Percentiles rank a stretch among this genome's conserved stretches.
These are phyloP conservation scores for Paramecium tetraurelia DNA, from an alignment of 73 alveolate genomes.

Conservation along the genomic window DNA sequence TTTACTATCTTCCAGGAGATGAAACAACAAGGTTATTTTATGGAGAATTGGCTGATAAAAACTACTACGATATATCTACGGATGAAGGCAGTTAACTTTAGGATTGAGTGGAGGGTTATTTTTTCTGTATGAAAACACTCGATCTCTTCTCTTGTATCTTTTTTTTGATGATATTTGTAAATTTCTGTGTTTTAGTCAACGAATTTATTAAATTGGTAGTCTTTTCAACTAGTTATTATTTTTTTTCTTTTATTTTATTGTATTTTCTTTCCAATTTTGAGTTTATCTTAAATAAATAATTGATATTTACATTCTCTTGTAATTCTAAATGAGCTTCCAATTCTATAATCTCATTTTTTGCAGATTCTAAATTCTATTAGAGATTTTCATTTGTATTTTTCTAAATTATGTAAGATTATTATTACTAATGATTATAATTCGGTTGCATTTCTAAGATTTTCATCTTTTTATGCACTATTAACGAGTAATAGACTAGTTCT, in stretches of 20 bases:
- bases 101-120: background rate
- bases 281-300: background rate
- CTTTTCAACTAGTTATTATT: background rate
- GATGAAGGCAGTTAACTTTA: background rate
- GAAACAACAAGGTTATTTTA: background rate
- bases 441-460: background rate
- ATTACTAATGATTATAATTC: background rate
- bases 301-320: background rate
- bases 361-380: background rate
- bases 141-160: background rate
- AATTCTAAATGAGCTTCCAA: background rate
- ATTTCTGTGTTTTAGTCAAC: background rate
- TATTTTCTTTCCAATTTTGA: background rate
- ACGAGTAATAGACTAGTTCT: background rate
- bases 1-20: background rate
- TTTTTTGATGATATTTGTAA: slow-evolving; percentile 25
- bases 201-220: background rate
- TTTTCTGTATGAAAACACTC: background rate
- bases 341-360: background rate
- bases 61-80: background rate
- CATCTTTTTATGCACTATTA: background rate
- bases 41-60: background rate
- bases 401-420: background rate
- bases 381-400: background rate
- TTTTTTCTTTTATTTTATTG: background rate